These are phyloP conservation scores for Gastrolobium bilobum DNA, from an alignment of 306 rosid genomes.

Conservation along the genomic window DNA sequence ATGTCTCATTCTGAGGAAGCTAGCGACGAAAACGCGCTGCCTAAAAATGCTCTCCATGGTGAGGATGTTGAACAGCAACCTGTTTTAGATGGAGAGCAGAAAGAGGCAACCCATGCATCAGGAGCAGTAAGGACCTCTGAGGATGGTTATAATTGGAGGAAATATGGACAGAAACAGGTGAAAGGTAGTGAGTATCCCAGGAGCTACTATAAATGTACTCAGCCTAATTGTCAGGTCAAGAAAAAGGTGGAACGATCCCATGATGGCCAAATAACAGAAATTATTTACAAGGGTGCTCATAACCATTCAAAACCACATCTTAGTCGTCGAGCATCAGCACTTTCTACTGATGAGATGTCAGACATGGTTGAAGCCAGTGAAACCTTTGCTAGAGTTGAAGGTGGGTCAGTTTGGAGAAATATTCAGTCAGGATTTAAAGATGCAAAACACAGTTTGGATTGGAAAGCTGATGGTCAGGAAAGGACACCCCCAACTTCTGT, in stretches of 20 bases:
- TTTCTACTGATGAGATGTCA: slow-evolving; percentile 60
- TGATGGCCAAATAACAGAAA: slow-evolving; percentile 92
- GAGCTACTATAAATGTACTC: slow-evolving; percentile 90
- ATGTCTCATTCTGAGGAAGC: slow-evolving; percentile 54
- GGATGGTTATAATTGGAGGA: slow-evolving; percentile 95
- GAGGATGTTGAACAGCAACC: slow-evolving; percentile 53
- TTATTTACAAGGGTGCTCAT: slow-evolving; percentile 86
- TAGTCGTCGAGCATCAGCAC: slow-evolving; percentile 62
- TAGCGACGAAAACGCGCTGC: slow-evolving; percentile 50
- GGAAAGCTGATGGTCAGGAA: slow-evolving; percentile 71
- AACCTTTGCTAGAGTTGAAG: slow-evolving; percentile 55
- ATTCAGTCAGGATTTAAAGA: slow-evolving; percentile 59
- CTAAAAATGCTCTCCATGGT: slow-evolving; percentile 47
- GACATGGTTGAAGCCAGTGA: slow-evolving; percentile 67
- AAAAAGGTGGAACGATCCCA: slow-evolving; percentile 92
- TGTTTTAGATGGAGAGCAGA: slow-evolving; percentile 61
- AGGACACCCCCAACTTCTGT: slow-evolving; percentile 72
- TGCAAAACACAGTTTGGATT: slow-evolving; percentile 52
- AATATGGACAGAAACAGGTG: slow-evolving; percentile 96
- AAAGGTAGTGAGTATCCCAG: slow-evolving; percentile 95
- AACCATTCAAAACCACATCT: slow-evolving; percentile 76
- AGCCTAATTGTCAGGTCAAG: slow-evolving; percentile 85
- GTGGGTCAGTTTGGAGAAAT: slow-evolving; percentile 64
- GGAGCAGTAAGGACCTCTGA: slow-evolving; percentile 69
- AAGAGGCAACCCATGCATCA: slow-evolving; percentile 52